Base-by-base conservation (phyloP, 2,329 filamentous ascomycete genomes). In the Calonectria honghensis region DNA sequence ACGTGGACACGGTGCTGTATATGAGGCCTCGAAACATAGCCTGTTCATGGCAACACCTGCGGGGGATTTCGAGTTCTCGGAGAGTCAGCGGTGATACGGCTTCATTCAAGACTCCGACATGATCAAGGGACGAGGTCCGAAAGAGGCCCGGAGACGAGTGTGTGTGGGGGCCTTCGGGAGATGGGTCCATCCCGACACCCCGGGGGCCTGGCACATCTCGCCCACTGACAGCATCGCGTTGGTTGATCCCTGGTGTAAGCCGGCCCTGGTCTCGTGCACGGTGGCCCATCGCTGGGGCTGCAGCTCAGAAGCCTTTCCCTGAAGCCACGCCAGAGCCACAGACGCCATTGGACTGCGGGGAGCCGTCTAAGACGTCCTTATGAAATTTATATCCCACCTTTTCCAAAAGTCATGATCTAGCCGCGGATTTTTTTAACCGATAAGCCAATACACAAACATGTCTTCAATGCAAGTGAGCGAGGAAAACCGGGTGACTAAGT, bases 141-240 rank as follows among this genome's bases (percentile, higher is more conserved):
- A 13, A 16, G 27, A n/a, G 39, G 35, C 57, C 57, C 57, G 57
- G 35, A 29, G 32, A 35, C 51, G 39, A 39, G 65, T 31, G 45
- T 41, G 39, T 41, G 72, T 76, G 73, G 76, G 54, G 72, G 20
- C 69, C 50, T 77, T 80, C 79, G 79, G 79, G 57, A 54, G 37
- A 27, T 57, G 65, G 61, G 31, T 78, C 20, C n/a, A 72, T 59
- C 67, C 79, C 79, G 79, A 79, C 74, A 68, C 61, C 48, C 79
- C 78, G 79, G 75, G 59, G 77, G 75, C 66, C 52, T 57, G 48
- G 18, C 16, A 66, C 32, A 18, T 32, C 48, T 45, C 59, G 24
- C 24, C 45, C 69, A 71, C 50, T 68, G 37, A 11, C 27, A n/a
- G 20, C 57, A 73, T 20, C 32, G 16, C 4, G n/a, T 51, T 67